Evolutionary conservation across 208 protist genomes (phyloP).

Genomic region (Wallacemonas sp.): DNA sequence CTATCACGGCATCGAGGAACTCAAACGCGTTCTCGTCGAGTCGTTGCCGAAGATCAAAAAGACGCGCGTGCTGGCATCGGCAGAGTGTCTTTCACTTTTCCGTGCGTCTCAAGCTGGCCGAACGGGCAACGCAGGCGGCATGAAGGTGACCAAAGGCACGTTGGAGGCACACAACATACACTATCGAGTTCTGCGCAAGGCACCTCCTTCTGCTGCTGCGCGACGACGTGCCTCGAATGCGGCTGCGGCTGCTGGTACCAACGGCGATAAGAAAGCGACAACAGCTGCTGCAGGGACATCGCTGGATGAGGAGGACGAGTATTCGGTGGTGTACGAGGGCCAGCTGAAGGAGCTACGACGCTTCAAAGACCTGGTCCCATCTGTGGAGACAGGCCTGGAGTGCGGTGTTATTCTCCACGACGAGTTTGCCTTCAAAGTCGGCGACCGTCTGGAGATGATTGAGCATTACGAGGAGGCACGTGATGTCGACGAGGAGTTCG

Average conservation of each 20-base stretch:
- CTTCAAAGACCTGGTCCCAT: conserved; percentile 87
- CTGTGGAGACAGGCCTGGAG: conserved; percentile 83
- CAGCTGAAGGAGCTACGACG: conserved; percentile 87
- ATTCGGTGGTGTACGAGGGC: conserved; percentile 78
- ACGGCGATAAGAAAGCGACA: too few species aligned
- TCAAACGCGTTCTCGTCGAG: conserved; percentile 78
- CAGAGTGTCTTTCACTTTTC: conserved; percentile 85
- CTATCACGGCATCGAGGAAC: conserved; percentile 85
- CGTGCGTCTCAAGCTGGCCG: conserved; percentile 81
- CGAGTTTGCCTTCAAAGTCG: conserved; percentile 78
- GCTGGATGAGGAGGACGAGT: conserved; percentile 42
- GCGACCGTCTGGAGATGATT: conserved; percentile 78
- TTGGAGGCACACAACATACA: conserved; percentile 61
- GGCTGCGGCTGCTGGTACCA: conserved; percentile 6
- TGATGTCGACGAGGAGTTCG: conserved; percentile 82
- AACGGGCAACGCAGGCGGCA: conserved; percentile 81
- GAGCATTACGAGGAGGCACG: conserved; percentile 77
- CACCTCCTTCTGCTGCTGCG: conserved; percentile 14
- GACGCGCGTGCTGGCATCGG: conserved; percentile 61
- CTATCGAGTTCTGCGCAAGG: conserved; percentile 72
- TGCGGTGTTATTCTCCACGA: conserved; percentile 90
- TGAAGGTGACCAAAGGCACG: conserved; percentile 78
- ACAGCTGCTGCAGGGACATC: too few species aligned
- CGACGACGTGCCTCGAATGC: conserved; percentile 9
- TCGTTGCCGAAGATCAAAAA: conserved; percentile 68